These are phyloP conservation scores for Zopfia rhizophila DNA, from an alignment of 2,329 filamentous ascomycete genomes.

Conservation along the genomic window DNA sequence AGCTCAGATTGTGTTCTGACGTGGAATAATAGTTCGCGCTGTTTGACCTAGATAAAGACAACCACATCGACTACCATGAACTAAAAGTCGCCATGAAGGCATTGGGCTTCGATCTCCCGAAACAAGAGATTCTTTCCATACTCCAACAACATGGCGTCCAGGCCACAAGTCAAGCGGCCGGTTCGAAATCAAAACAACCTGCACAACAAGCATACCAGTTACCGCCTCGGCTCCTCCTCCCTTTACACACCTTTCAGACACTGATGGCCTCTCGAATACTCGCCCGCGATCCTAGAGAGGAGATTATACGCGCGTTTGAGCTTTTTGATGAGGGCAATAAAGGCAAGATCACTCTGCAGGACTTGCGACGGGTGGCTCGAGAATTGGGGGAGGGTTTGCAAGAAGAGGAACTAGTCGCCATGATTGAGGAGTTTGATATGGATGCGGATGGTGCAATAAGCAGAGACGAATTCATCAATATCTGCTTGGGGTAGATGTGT, in stretches of 20 bases:
- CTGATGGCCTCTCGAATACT: slow-evolving; percentile 82
- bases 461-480: slow-evolving; percentile 72
- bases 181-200: slow-evolving; percentile 21
- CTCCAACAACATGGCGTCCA: slow-evolving; percentile 77
- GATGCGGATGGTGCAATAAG: slow-evolving; percentile 85
- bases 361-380: slow-evolving; percentile 85
- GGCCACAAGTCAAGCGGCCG: slow-evolving; percentile 10
- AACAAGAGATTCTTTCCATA: slow-evolving; percentile 82
- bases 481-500: slow-evolving; percentile 63
- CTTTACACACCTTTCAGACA: slow-evolving; percentile 76
- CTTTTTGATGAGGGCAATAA: slow-evolving; percentile 95
- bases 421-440: slow-evolving; percentile 98
- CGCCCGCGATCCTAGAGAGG: slow-evolving; percentile 85
- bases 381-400: slow-evolving; percentile 93
- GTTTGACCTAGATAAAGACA: slow-evolving; percentile 96
- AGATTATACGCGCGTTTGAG: slow-evolving; percentile 89
- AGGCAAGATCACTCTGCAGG: slow-evolving; percentile 88
- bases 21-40: slow-evolving; percentile 77
- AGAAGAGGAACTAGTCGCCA: slow-evolving; percentile 90
- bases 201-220: slow-evolving; percentile 30
- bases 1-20: slow-evolving; percentile 4
- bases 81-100: slow-evolving; percentile 96
- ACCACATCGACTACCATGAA: slow-evolving; percentile 96
- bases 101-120: slow-evolving; percentile 90
- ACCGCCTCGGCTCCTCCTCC: slow-evolving; percentile 72